phyloP scores from a whole-genome alignment of 2,329 filamentous ascomycete genomes.

The Fusarium fujikuroi region DNA sequence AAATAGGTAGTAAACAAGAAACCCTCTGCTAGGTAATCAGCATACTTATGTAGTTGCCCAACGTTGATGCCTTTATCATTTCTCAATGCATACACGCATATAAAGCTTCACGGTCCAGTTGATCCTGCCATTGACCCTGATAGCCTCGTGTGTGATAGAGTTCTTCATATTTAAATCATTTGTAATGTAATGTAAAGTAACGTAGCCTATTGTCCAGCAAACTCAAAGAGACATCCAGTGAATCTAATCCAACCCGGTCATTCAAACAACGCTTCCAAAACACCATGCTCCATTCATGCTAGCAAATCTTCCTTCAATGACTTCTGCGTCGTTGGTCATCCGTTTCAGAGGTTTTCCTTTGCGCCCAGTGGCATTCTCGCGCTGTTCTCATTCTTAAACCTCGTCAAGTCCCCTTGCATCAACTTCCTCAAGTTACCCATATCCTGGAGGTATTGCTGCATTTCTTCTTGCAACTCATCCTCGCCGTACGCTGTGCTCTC shows the following conservation, averaged over 20 bases:
- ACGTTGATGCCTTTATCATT: background rate
- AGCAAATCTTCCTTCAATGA: conserved; percentile 7
- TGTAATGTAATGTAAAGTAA: conserved; percentile 15
- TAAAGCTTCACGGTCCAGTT: background rate
- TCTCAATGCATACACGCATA: background rate
- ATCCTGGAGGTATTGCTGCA: conserved; percentile 85
- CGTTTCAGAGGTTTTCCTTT: conserved; percentile 53
- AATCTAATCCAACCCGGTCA: conserved; percentile 18
- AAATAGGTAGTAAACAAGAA: background rate
- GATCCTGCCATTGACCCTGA: background rate
- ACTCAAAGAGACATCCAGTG: conserved; percentile 25
- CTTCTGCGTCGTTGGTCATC: background rate
- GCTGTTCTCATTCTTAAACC: conserved; percentile 71
- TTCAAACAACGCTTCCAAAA: conserved; percentile 43
- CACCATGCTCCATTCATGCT: conserved; percentile 46
- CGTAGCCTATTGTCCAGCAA: conserved; percentile 25
- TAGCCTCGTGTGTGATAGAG: background rate
- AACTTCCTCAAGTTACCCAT: conserved; percentile 71
- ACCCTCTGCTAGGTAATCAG: background rate
- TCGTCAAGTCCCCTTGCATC: conserved; percentile 81
- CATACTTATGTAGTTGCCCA: no score
- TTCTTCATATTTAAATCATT: conserved; percentile 10
- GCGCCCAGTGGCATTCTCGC: conserved; percentile 63
- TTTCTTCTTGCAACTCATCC: conserved; percentile 81
- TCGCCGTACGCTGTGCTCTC: conserved; percentile 59